These are phyloP conservation scores for Bryum argenteum DNA, from an alignment of 225 moss, liverwort and hornwort species.

Conservation along the genomic window DNA sequence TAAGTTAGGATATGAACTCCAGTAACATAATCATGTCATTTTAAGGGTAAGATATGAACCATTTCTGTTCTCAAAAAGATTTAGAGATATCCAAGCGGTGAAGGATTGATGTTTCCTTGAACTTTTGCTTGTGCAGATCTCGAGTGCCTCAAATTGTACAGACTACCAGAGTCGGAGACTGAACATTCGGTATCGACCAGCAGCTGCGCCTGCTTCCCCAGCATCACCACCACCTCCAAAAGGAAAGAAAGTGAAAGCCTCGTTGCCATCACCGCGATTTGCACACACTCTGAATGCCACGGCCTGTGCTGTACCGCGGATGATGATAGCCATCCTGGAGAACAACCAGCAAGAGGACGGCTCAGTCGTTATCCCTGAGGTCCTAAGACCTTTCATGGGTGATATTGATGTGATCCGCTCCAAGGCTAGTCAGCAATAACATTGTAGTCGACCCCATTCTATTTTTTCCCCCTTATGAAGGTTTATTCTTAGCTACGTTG, in stretches of 20 bases:
- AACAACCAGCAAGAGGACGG: constrained; percentile 84
- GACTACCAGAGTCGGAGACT: constrained; percentile 96
- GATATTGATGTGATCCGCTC: constrained; percentile 66
- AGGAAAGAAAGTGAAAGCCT: constrained; percentile 60
- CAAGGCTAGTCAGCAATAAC: constrained; percentile 41
- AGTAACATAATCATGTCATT: background rate
- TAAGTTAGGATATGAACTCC: too few relatives aligned
- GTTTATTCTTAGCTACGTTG: too few relatives aligned
- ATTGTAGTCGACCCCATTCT: background rate
- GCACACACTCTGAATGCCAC: constrained; percentile 92
- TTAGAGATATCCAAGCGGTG: too few relatives aligned
- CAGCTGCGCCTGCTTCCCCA: constrained; percentile 12
- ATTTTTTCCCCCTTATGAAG: too few relatives aligned
- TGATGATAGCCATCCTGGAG: constrained; percentile 97
- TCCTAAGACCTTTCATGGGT: constrained; percentile 83
- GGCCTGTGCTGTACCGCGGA: constrained; percentile 92
- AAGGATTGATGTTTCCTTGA: constrained; percentile 9
- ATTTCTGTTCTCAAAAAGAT: too few relatives aligned
- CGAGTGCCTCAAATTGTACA: constrained; percentile 96
- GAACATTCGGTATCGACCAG: constrained; percentile 84
- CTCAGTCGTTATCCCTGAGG: constrained; percentile 75
- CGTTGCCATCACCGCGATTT: constrained; percentile 69
- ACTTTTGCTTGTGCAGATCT: constrained; percentile 60
- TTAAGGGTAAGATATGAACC: background rate
- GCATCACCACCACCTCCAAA: constrained; percentile 26